phyloP scores from a whole-genome alignment of 176 grass and related monocot species.

The Bonia amplexicaulis region DNA sequence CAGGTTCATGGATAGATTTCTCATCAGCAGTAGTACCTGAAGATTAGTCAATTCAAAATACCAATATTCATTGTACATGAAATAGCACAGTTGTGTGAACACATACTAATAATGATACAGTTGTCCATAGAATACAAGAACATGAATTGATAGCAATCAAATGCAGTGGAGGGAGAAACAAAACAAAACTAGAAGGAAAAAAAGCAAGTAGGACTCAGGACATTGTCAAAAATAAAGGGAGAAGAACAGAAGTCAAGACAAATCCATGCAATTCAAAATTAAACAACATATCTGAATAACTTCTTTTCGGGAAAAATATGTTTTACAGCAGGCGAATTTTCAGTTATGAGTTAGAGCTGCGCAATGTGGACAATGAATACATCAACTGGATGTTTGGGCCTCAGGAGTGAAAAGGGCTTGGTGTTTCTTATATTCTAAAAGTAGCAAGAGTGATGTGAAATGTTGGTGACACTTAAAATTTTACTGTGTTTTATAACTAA shows the following conservation, averaged over 20 bases:
- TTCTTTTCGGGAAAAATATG: neutral
- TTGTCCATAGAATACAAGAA: neutral
- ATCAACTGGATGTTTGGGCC: neutral
- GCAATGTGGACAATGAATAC: neutral
- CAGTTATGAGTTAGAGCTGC: neutral
- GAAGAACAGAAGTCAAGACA: neutral
- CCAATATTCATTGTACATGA: neutral
- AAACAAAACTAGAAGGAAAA: neutral
- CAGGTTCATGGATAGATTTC: constrained; percentile 81
- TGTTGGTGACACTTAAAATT: neutral
- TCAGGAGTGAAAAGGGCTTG: neutral
- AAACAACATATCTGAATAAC: neutral
- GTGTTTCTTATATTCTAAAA: neutral
- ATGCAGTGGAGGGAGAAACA: neutral
- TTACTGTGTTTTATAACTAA: neutral
- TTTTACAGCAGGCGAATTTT: neutral
- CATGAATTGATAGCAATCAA: neutral
- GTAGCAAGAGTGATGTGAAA: neutral
- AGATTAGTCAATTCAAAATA: neutral
- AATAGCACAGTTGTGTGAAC: neutral
- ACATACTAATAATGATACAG: neutral
- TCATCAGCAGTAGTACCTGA: constrained; percentile 91
- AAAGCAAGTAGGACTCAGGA: neutral
- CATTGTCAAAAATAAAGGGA: neutral
- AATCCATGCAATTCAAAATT: neutral